Base-by-base conservation (phyloP, 2,329 filamentous ascomycete species). In the Xylaria sp. region DNA sequence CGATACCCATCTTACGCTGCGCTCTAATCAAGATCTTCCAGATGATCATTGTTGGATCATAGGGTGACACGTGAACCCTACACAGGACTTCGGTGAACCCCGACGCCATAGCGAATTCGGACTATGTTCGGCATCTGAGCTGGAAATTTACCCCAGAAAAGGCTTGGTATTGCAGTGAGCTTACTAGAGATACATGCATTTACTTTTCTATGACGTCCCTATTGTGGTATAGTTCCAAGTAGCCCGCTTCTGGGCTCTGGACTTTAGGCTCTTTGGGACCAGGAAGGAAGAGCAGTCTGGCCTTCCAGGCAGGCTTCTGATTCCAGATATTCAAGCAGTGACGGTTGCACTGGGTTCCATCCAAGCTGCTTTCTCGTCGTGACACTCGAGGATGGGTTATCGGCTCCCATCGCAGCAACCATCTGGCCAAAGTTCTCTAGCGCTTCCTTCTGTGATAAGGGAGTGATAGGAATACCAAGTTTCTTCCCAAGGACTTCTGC, bases 301-400 rank as follows among this genome's bases (percentile, higher is more conserved):
- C 3, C 15, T 20, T 44, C 52, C 34, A 52, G 12, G 10, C 52
- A 63, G 51, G 37, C 37, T 37, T 52, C 65, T 46, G 59, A 58
- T 34, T 46, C 52, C 18, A 68, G 34, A 46, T 61, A 37, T 34
- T 69, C 62, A 50, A 69, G 62, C 8, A 65, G 48, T 9, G 13
- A 41, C 13, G 50, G 56, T 12, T 61, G 61, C 8, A 56, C n/a
- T 20, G 66, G 62, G 3, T 15, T 23, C 67, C 67, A 69, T 25
- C 58, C 67, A 52, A 69, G 63, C 50, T 54, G 20, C 15, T 58
- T 37, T 52, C 62, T 61, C 20, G 67, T 69, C 46, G 50, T 65
- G 7, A 13, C 23, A 41, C 67, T 69, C 18, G 57, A 63, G 2
- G 67, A 39, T 9, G 58, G 58, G 15, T 66, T 66, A 50, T 69